Base-by-base conservation (phyloP, 1,139 yeast species). In the Protomyces lactucae-debilis region DNA sequence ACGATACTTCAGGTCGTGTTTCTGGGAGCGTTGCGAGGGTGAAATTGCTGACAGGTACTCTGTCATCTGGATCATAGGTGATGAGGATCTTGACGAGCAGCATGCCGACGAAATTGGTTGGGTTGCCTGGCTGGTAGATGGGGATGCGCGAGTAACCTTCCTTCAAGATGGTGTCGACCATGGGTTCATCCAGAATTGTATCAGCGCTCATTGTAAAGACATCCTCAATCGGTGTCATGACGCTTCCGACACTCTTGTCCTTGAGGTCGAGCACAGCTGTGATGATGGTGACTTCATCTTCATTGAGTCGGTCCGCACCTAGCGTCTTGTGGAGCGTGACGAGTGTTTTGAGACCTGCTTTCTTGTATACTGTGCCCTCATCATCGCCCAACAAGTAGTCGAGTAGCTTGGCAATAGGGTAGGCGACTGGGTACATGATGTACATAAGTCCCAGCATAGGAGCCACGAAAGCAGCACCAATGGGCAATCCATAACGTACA, bases 121-220 rank as follows among this genome's bases (percentile, higher is more conserved):
- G 96, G 73, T 93, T 96, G 69, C 85, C 84, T 1, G 98, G 97
- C 60, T 88, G 79, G 75, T 90, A 93, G 71, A 93, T 90, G n/a
- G 99, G 99, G 69, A 93, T 92, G 74, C 99, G 83, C 23, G 95
- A 88, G 76, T 89, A 93, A 0, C 99, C 99, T 9, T 97, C 91
- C 71, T 91, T 89, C 75, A 93, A 86, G 68, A 93, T 92, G 71
- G 88, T 90, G 71, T 89, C 96, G 43, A 93, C 96, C 12, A 91
- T 85, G 57, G 80, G 80, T 74, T 91, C 96, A 75, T 93, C 95
- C 69, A 93, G 80, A 61, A 91, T 81, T 18, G 87, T 82, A 73
- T 91, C 95, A 14, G 96, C 87, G 68, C 91, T 81, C 85, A 93
- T 85, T 45, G 96, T 91, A 75, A 84, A 93, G 10, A 91, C 97